phyloP scores from a whole-genome alignment of 225 moss, liverwort and hornwort genomes.

The Straminergon stramineum region DNA sequence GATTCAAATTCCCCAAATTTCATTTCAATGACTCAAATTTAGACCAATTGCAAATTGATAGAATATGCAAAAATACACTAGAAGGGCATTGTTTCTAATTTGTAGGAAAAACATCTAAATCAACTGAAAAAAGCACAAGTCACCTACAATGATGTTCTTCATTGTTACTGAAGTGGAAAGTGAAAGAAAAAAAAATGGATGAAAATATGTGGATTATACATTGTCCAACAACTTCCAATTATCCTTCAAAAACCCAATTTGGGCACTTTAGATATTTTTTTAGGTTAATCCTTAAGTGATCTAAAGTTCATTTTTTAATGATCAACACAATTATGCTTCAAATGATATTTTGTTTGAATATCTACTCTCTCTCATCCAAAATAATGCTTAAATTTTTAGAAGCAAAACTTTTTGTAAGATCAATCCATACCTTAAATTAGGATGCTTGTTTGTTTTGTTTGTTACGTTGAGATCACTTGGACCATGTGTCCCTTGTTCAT shows the following conservation, averaged over 20 bases:
- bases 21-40: not conserved
- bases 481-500: no score
- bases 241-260: not conserved
- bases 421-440: no score
- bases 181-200: accelerated
- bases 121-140: not conserved
- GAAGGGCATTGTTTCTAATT: not conserved
- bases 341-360: not conserved
- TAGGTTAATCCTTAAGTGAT: accelerated
- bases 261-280: accelerated
- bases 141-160: not conserved
- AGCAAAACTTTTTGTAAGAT: accelerated
- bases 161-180: not conserved
- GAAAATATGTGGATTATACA: not conserved
- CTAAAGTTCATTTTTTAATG: not conserved
- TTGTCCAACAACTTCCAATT: accelerated
- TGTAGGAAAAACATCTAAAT: accelerated
- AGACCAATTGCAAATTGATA: not conserved
- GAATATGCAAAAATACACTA: not conserved
- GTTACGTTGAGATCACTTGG: no score
- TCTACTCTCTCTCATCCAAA: accelerated
- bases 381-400: not conserved
- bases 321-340: accelerated
- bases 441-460: no score
- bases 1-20: accelerated